These are phyloP conservation scores for Basipetospora chlamydospora DNA, from an alignment of 2,329 filamentous ascomycete species.

Conservation along the genomic window DNA sequence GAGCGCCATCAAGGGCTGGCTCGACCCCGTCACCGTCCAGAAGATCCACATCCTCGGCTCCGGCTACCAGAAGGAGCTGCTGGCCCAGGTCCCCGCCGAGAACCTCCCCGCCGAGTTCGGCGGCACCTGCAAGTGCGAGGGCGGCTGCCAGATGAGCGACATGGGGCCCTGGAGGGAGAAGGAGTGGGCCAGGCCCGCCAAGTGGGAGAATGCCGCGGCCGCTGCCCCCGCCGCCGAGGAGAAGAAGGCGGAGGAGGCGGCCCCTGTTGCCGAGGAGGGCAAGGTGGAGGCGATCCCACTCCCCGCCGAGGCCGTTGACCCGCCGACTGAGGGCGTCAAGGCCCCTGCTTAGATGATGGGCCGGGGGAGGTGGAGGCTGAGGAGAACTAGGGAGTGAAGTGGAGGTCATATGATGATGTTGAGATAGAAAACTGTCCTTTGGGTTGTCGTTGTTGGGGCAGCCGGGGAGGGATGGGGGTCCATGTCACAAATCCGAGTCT, in stretches of 20 bases:
- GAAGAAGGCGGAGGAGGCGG: constrained; percentile 24
- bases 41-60: constrained; percentile 88
- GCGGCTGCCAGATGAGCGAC: constrained; percentile 77
- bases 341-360: constrained; percentile 20
- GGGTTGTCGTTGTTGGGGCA: too few species aligned
- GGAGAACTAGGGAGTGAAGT: too few species aligned
- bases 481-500: too few species aligned
- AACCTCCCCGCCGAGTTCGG: constrained; percentile 82
- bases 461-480: too few species aligned
- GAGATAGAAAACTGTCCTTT: too few species aligned
- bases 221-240: constrained; percentile 10
- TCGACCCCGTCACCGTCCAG: constrained; percentile 89
- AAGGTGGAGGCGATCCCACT: constrained; percentile 16
- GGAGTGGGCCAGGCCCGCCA: constrained; percentile 49
- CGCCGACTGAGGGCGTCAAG: constrained; percentile 13
- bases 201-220: constrained; percentile 42
- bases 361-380: too few species aligned
- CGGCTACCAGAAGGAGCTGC: constrained; percentile 69
- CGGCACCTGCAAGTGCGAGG: constrained; percentile 65
- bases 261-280: constrained; percentile 18
- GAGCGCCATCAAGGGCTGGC: constrained; percentile 76
- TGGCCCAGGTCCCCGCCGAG: constrained; percentile 73
- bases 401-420: too few species aligned
- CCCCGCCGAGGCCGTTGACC: constrained; percentile 14
- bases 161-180: constrained; percentile 76